These are phyloP conservation scores for Chlorokybus atmophyticus DNA, from an alignment of 139 green algal genomes.

Conservation along the genomic window DNA sequence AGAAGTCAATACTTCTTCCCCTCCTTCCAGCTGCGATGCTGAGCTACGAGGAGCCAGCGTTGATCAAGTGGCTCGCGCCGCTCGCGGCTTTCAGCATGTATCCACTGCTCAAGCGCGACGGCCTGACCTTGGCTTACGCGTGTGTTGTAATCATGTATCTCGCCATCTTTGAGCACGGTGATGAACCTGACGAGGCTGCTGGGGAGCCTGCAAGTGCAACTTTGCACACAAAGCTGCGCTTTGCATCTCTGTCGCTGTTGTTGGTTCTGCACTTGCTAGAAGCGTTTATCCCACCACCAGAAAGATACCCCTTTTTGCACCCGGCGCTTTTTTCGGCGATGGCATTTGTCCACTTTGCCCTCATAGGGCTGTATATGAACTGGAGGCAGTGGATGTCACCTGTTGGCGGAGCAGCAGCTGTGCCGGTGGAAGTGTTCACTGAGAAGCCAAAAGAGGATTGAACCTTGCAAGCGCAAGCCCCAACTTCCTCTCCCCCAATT, in stretches of 20 bases:
- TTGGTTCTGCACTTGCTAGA: constrained; percentile 1
- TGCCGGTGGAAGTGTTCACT: too few species aligned
- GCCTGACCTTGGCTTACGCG: constrained; percentile 52
- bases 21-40: constrained; percentile 68
- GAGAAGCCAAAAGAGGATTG: too few species aligned
- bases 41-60: constrained; percentile 29
- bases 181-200: too few species aligned
- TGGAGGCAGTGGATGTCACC: constrained; percentile 21
- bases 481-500: too few species aligned
- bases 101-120: constrained; percentile 74
- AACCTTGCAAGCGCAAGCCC: too few species aligned
- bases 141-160: too few species aligned
- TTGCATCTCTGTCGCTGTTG: background rate
- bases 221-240: too few species aligned
- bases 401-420: too few species aligned
- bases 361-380: constrained; percentile 6
- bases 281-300: constrained; percentile 1
- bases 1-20: constrained; percentile 91
- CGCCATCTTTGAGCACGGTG: too few species aligned
- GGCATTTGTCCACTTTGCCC: constrained; percentile 16
- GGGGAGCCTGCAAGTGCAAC: too few species aligned
- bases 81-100: constrained; percentile 70
- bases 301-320: constrained; percentile 15
- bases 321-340: constrained; percentile 9
- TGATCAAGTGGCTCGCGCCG: constrained; percentile 41